Base-by-base conservation (phyloP, 805 yeast genomes). In the Candida awuae region DNA sequence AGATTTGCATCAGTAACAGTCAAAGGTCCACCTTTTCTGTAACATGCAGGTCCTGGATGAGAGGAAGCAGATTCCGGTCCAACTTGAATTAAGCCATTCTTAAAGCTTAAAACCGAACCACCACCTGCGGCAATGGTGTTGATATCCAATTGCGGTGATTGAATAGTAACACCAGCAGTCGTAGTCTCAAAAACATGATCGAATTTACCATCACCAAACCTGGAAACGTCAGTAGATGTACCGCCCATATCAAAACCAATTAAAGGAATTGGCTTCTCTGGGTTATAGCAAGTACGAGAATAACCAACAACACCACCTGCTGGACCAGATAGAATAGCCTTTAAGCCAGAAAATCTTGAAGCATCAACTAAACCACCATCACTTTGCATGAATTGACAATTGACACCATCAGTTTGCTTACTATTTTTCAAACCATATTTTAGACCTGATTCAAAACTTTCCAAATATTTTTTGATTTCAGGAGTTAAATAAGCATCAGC, bases 271-370 rank as follows among this genome's bases (percentile, higher is more conserved):
- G 62, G 60, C 39, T 71, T 71, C n/a, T 61, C 52, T 1, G 63
- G 59, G 44, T 75, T 68, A 55, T 70, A 85, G 45, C 95, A 84
- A 0, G 97, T 88, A 37, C 75, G 71, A 0, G 95, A 84, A 51
- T 77, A 84, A 0, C 97, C 97, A 25, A 90, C 96, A 42, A 90
- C 94, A 35, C 97, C 97, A 28, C 97, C 97, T 8, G 97, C 97
- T 3, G 97, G 97, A 2, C 97, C 97, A 1, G 96, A 85, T 26
- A 90, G 62, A 35, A 90, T 83, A 4, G 97, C 95, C 49, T 77
- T 72, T 27, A 90, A 65, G 2, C 97, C 97, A 0, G 95, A 80
- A 56, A 90, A 90, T 35, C 75, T 71, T 17, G 75, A 67, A 52
- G 92, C 87, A 40, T 86, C 86, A 17, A 88, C 87, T 43, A 90